Percentiles rank a stretch among this genome's conserved stretches.
These are phyloP conservation scores for Nitzschia sp. DNA, from an alignment of 108 stramenopile genomes.

Conservation along the genomic window DNA sequence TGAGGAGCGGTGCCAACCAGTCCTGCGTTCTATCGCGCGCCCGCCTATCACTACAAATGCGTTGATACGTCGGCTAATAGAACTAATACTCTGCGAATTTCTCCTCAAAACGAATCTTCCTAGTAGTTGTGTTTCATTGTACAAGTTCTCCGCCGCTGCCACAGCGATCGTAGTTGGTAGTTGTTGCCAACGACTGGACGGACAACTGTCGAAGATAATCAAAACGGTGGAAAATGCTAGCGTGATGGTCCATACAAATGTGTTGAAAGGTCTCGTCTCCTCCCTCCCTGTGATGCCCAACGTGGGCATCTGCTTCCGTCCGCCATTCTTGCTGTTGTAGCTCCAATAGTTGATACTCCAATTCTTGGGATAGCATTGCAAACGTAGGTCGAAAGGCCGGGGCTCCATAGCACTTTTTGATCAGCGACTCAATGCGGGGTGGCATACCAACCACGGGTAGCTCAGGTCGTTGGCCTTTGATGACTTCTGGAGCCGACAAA, in stretches of 20 bases:
- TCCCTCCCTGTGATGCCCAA: too few species aligned
- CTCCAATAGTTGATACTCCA: slow-evolving; percentile 14
- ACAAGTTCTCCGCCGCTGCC: background rate
- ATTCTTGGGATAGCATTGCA: slow-evolving; percentile 18
- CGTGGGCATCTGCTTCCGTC: background rate
- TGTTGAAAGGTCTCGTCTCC: background rate
- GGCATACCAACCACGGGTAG: slow-evolving; percentile 16
- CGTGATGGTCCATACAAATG: background rate
- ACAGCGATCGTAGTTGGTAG: background rate
- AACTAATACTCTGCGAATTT: too few species aligned
- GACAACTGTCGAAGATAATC: background rate
- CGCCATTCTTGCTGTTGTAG: background rate
- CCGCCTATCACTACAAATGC: too few species aligned
- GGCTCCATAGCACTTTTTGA: slow-evolving; percentile 4
- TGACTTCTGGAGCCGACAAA: slow-evolving; percentile 25
- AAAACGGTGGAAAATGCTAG: background rate
- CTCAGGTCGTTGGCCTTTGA: slow-evolving; percentile 17
- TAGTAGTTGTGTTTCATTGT: too few species aligned
- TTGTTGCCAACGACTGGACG: background rate
- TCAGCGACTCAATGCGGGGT: slow-evolving; percentile 3
- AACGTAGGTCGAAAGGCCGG: slow-evolving; percentile 7
- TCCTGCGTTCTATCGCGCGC: too few species aligned
- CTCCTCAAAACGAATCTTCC: too few species aligned
- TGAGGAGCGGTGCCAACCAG: too few species aligned
- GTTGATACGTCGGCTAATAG: too few species aligned